Conservation (phyloP, 164 flowering plant species). For the Akebia trifoliata region DNA sequence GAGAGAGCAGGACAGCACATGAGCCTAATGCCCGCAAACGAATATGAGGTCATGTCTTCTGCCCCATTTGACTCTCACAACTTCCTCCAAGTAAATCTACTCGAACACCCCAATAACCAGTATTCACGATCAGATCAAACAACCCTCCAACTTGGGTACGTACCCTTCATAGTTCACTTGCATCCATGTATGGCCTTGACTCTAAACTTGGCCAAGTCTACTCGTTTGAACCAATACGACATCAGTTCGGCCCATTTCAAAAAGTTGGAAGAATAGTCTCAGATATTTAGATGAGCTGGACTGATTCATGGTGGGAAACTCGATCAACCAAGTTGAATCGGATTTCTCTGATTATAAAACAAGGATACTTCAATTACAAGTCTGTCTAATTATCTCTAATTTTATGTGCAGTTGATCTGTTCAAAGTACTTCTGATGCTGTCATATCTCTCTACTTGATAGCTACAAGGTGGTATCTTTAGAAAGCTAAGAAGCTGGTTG, state of each 20-base stretch:
- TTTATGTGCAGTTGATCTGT: conserved; percentile 20
- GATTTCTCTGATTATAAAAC: not conserved
- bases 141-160: conserved; percentile 70
- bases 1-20: conserved; percentile 65
- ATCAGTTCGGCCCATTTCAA: too few species aligned
- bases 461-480: too few species aligned
- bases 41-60: conserved; percentile 44
- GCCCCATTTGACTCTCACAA: conserved; percentile 56
- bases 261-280: too few species aligned
- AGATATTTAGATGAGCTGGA: too few species aligned
- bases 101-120: conserved; percentile 48
- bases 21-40: conserved; percentile 50
- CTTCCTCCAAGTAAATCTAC: conserved; percentile 64
- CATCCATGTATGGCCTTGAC: too few species aligned
- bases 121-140: conserved; percentile 65
- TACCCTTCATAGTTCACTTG: not conserved
- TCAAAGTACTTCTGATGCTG: too few species aligned
- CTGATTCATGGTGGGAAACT: not conserved
- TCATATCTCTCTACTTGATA: too few species aligned
- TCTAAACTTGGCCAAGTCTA: too few species aligned
- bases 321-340: not conserved
- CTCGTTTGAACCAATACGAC: too few species aligned
- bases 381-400: not conserved
- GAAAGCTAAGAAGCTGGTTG: too few species aligned
- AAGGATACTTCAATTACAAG: not conserved